Percentiles rank a stretch among this genome's conserved stretches.
Conservation (phyloP, 306 rosid genomes). For the Fagus crenata region DNA sequence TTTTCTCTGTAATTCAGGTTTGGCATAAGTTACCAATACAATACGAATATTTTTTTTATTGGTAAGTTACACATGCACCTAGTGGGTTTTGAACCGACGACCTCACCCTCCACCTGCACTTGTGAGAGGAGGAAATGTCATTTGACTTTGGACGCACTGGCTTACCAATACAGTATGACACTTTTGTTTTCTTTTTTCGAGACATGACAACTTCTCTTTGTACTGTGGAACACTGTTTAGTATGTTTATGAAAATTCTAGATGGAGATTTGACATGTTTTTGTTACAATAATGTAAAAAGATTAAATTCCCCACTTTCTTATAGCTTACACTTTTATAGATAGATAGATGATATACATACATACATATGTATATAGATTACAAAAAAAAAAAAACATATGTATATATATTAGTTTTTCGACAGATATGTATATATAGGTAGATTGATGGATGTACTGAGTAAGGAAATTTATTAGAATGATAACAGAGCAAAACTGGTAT, state of each 20-base stretch:
- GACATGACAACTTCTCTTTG: not conserved
- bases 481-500: not conserved
- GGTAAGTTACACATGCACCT: too few species aligned
- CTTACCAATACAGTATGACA: not conserved
- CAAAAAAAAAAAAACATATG: too few species aligned
- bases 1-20: conserved; percentile 94
- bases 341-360: too few species aligned
- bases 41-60: not conserved
- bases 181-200: not conserved
- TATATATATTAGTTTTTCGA: too few species aligned
- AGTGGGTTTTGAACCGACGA: too few species aligned
- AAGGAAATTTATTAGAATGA: not conserved
- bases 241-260: not conserved
- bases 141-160: conserved; percentile 26
- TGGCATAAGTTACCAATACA: conserved; percentile 15
- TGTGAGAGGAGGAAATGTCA: too few species aligned
- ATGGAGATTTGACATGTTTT: not conserved
- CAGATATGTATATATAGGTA: too few species aligned
- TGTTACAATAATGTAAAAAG: not conserved
- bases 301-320: not conserved
- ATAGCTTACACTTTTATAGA: too few species aligned
- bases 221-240: not conserved
- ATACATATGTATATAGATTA: too few species aligned
- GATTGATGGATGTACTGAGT: not conserved
- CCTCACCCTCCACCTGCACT: too few species aligned